Evolutionary conservation across 331 rosid genomes (phyloP), one percentile per base, ranked within the genome.

Genomic region (Pyracantha coccinea): DNA sequence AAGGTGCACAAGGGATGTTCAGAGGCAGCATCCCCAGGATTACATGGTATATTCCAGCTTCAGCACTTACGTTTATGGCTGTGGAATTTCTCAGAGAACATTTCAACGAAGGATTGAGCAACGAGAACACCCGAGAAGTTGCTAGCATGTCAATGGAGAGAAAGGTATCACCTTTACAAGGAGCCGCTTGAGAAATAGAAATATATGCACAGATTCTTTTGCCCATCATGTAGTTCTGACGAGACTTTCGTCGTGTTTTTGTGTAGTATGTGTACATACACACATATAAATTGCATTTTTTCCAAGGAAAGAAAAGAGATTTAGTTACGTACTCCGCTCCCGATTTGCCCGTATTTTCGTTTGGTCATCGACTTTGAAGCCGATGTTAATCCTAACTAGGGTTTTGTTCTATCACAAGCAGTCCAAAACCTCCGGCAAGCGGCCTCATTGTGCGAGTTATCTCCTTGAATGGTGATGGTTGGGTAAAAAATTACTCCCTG

Each of bases 1-100:
- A 93, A 86, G 98, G 98, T 63, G 24, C 76, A 62, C 78, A 78
- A 54, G 96, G 96, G 55, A 82, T 93, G 92, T 90, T 93, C 69
- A 89, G 86, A 77, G 98, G 98, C 19, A 80, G 97, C 73, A 58
- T 93, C 71, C 98, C 98, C 27, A 86, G 98, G 88, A 80, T 93
- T 78, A 69, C 93, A 52, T 90, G 98, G 98, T 89, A 93, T 71
- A 81, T 90, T 72, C 97, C 98, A 8, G 98, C 98, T 76, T 93
- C 98, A 4, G 98, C 98, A 6, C 92, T 93, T 70, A 90, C 97
- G 14, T 93, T 93, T 83, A 90, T 90, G 96, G 95, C 87, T 3
- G 97, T 93, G 70, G 98, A 93, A 81, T 93, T 86, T 84, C 93
- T 93, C 68, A 83, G 98, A 83, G 89, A 81, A 41, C 84, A 72